Conservation (phyloP, 352 stramenopile genomes). For the Plasmopara halstedii region DNA sequence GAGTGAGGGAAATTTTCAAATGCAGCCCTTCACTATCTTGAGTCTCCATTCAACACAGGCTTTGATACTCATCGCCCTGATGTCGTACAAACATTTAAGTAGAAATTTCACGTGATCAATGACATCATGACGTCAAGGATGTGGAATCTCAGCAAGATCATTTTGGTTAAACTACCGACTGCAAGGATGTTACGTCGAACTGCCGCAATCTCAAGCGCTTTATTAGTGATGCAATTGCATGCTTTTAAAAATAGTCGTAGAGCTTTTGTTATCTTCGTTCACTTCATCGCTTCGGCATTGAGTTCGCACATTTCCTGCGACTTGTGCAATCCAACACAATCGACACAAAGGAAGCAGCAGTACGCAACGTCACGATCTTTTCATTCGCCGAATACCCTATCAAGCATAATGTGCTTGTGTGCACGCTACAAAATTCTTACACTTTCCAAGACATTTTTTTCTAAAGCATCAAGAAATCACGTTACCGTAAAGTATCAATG, state of each 20-base stretch:
- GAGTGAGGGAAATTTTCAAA: neutral
- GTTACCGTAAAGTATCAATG: too few species aligned
- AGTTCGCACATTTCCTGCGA: conserved; percentile 54
- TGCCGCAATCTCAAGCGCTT: conserved; percentile 53
- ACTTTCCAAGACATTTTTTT: too few species aligned
- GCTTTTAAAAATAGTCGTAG: conserved; percentile 52
- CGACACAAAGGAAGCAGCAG: too few species aligned
- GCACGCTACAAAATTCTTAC: too few species aligned
- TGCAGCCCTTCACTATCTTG: too few species aligned
- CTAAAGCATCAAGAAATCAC: too few species aligned
- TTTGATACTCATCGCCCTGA: conserved; percentile 62
- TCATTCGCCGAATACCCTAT: too few species aligned
- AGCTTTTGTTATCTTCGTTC: conserved; percentile 46
- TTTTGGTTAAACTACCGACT: conserved; percentile 54
- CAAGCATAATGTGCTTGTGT: too few species aligned
- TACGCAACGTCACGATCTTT: too few species aligned
- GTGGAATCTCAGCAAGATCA: conserved; percentile 44
- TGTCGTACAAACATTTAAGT: conserved; percentile 18
- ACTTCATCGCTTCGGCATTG: conserved; percentile 54
- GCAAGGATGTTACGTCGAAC: conserved; percentile 55
- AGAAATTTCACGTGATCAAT: conserved; percentile 30
- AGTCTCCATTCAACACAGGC: too few species aligned
- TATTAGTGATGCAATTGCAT: conserved; percentile 73
- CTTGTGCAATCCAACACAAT: too few species aligned
- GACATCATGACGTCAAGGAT: conserved; percentile 61